Evolutionary conservation across 2,329 filamentous ascomycete genomes (phyloP).

Genomic region (Zymoseptoria pseudotritici): DNA sequence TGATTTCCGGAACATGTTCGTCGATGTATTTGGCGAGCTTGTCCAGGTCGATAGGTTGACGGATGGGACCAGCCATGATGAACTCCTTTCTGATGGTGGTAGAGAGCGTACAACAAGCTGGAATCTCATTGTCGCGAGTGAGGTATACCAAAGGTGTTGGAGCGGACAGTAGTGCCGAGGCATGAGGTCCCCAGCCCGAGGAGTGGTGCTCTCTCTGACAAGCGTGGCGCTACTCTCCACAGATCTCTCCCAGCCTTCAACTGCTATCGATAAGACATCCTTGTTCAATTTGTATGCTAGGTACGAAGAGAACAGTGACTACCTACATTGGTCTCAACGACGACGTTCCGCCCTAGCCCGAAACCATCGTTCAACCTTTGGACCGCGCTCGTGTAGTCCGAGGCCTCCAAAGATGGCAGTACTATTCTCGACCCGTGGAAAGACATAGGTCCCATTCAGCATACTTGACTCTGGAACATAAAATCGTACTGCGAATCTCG

Average conservation of each 20-base stretch:
- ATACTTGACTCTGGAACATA: conserved; percentile 8
- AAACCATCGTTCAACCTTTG: neutral
- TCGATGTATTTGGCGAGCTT: conserved; percentile 73
- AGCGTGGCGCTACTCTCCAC: neutral
- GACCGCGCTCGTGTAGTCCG: neutral
- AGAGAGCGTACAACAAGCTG: neutral
- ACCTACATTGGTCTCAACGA: no score
- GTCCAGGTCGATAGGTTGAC: conserved; percentile 80
- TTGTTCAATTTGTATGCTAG: neutral
- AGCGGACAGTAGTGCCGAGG: neutral
- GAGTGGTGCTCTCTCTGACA: neutral
- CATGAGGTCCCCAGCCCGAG: neutral
- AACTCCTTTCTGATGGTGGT: neutral
- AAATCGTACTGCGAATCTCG: conserved; percentile 7
- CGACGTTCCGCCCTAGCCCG: no score
- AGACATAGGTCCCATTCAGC: conserved; percentile 8
- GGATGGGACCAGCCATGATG: conserved; percentile 73
- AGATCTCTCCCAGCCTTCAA: no score
- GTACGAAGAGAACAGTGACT: no score
- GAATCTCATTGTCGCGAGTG: neutral
- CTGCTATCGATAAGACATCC: neutral
- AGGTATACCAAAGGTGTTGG: neutral
- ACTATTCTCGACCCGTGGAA: conserved; percentile 1
- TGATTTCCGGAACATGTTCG: conserved; percentile 72
- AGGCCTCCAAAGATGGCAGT: neutral